phyloP scores from a whole-genome alignment of 2,329 filamentous ascomycete species.

The Xylariaceae sp. region DNA sequence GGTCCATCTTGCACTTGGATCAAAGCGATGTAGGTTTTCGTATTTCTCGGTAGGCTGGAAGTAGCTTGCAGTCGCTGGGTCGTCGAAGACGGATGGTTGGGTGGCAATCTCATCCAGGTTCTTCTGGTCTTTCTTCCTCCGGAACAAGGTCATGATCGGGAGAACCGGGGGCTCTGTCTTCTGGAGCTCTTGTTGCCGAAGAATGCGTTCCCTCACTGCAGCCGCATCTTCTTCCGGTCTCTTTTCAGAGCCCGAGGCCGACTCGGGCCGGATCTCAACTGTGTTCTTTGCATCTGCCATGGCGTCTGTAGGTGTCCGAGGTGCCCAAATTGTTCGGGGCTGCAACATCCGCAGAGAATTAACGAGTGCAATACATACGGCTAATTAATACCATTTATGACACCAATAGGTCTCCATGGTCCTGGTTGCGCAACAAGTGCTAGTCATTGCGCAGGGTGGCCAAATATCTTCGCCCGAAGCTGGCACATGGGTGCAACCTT shows the following conservation, averaged over 20 bases:
- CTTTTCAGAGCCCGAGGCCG: slow-evolving; percentile 16
- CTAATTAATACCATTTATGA: background rate
- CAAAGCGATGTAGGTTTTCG: slow-evolving; percentile 37
- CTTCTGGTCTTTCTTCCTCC: slow-evolving; percentile 14
- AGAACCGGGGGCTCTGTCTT: slow-evolving; percentile 28
- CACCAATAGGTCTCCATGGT: background rate
- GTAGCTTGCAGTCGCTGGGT: slow-evolving; percentile 44
- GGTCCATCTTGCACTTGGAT: slow-evolving; percentile 36
- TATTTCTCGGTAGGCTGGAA: slow-evolving; percentile 36
- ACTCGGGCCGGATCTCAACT: slow-evolving; percentile 13
- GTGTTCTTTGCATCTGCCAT: slow-evolving; percentile 20
- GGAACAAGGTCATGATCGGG: slow-evolving; percentile 30
- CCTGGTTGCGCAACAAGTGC: background rate
- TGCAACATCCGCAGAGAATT: background rate
- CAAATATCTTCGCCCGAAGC: background rate
- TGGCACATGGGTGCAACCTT: background rate
- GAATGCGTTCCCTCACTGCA: slow-evolving; percentile 13
- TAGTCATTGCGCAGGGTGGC: background rate
- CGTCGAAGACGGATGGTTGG: slow-evolving; percentile 47
- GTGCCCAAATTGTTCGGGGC: background rate
- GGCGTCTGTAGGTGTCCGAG: background rate
- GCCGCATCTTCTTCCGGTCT: slow-evolving; percentile 5
- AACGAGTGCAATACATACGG: background rate
- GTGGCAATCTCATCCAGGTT: slow-evolving; percentile 40
- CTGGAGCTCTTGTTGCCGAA: slow-evolving; percentile 24